Conservation (phyloP, 345 rosid species). For the Aurinia saxatilis region DNA sequence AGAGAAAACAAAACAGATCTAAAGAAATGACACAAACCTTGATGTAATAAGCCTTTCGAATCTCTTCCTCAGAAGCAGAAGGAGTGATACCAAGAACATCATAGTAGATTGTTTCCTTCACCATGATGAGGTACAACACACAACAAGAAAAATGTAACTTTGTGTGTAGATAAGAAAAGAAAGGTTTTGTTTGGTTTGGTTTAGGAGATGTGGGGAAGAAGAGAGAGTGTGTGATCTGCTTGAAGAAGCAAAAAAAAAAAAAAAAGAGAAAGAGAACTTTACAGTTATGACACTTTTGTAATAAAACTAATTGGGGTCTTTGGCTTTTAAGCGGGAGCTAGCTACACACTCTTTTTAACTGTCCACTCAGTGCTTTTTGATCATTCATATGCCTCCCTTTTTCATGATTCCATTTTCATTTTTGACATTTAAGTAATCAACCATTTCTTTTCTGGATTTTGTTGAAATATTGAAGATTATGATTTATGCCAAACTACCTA, state of each 20-base stretch:
- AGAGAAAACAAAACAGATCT: conserved; percentile 5
- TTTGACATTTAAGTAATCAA: background rate
- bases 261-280: conserved; percentile 8
- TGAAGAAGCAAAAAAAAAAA: background rate
- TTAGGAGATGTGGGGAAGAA: conserved; percentile 19
- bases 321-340: conserved; percentile 20
- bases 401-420: background rate
- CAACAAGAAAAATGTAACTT: background rate
- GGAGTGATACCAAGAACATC: conserved; percentile 97
- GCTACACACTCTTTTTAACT: conserved; percentile 25
- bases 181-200: background rate
- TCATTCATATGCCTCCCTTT: conserved; percentile 9
- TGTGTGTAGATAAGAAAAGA: conserved; percentile 10
- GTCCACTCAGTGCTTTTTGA: conserved; percentile 18
- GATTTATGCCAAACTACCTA: background rate
- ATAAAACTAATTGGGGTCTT: background rate
- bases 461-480: background rate
- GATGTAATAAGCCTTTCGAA: conserved; percentile 89
- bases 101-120: conserved; percentile 80
- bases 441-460: background rate
- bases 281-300: conserved; percentile 15
- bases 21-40: conserved; percentile 41
- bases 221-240: conserved; percentile 14
- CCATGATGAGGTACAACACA: conserved; percentile 20
- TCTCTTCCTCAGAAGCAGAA: conserved; percentile 86